Evolutionary conservation across 2,329 filamentous ascomycete genomes (phyloP).

Genomic region (Ambrosiella xylebori): DNA sequence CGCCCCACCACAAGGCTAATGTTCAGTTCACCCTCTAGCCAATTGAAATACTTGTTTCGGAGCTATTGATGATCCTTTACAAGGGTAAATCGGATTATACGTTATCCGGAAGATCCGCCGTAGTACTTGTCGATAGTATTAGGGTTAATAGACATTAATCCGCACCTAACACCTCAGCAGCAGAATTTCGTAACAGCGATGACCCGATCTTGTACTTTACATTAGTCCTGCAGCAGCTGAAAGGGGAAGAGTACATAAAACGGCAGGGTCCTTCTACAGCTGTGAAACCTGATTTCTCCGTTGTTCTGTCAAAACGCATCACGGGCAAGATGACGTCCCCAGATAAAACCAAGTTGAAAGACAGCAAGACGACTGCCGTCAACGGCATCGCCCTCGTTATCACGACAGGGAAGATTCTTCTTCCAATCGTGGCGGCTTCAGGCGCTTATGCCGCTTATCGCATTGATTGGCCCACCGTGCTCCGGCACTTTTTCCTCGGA

Average conservation of each 20-base stretch:
- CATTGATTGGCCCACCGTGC: slow-evolving; percentile 24
- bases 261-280: too few species aligned
- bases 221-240: too few species aligned
- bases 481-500: slow-evolving; percentile 32
- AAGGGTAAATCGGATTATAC: too few species aligned
- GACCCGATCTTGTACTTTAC: background rate
- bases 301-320: background rate
- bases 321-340: background rate
- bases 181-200: background rate
- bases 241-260: too few species aligned
- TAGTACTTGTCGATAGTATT: too few species aligned
- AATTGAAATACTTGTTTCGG: too few species aligned
- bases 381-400: slow-evolving; percentile 16
- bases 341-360: background rate
- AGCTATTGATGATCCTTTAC: too few species aligned
- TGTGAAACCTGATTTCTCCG: too few species aligned
- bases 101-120: too few species aligned
- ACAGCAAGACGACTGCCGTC: slow-evolving; percentile 9
- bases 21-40: too few species aligned
- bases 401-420: slow-evolving; percentile 22
- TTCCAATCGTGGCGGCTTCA: slow-evolving; percentile 26
- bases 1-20: too few species aligned
- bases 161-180: background rate
- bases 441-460: slow-evolving; percentile 31
- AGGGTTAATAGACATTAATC: too few species aligned